These are phyloP conservation scores for Eucalyptus microcorys DNA, from an alignment of 345 rosid species.

Conservation along the genomic window DNA sequence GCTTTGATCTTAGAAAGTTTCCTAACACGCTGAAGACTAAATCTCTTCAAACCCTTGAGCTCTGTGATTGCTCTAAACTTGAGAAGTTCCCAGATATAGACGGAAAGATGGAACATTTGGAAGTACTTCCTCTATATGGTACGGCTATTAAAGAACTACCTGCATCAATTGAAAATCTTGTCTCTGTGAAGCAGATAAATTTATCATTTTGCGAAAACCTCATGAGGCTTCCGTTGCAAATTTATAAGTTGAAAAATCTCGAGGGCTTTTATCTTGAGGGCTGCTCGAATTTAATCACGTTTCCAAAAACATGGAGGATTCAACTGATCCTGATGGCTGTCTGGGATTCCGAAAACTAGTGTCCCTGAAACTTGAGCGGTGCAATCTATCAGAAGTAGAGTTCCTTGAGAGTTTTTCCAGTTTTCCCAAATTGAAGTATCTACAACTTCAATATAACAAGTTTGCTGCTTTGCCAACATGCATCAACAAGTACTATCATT, in stretches of 20 bases:
- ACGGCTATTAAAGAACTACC: neutral
- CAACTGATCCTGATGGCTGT: neutral
- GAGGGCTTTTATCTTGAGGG: fast-evolving
- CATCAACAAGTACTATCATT: too few species aligned
- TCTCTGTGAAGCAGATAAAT: neutral
- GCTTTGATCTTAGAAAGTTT: neutral
- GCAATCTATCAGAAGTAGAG: too few species aligned
- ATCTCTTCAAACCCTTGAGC: fast-evolving
- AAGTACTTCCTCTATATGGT: too few species aligned
- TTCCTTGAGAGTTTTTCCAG: too few species aligned
- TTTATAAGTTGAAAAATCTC: neutral
- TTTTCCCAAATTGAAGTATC: too few species aligned
- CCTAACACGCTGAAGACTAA: neutral
- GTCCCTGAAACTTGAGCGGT: too few species aligned
- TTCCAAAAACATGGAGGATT: neutral
- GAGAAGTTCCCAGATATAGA: neutral
- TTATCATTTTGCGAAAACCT: neutral
- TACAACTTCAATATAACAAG: too few species aligned
- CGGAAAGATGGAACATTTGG: neutral
- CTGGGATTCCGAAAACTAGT: neutral
- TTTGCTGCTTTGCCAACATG: too few species aligned
- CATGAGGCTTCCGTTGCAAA: neutral
- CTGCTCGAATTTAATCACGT: neutral
- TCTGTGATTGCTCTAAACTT: too few species aligned
- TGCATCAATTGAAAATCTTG: neutral